These are phyloP conservation scores for Penicilliopsis zonata DNA, from an alignment of 495 filamentous ascomycete species.

Conservation along the genomic window DNA sequence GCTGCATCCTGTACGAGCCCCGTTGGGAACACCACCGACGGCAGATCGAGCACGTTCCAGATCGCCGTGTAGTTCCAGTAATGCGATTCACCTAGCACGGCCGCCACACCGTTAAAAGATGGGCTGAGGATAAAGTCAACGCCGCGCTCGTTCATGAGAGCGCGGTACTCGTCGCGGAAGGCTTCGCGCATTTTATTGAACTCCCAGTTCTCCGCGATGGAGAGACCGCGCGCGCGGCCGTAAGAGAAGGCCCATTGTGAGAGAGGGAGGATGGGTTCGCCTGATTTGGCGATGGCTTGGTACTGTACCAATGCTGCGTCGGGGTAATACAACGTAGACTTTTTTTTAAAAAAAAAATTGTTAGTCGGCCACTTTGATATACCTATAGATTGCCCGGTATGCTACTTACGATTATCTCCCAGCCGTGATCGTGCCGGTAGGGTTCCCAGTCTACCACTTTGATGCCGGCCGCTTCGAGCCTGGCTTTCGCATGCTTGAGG, in stretches of 20 bases:
- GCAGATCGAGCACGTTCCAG: constrained; percentile 67
- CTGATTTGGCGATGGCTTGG: constrained; percentile 31
- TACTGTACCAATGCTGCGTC: constrained; percentile 37
- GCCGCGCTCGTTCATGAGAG: constrained; percentile 42
- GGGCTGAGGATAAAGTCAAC: constrained; percentile 66
- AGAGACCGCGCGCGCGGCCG: constrained; percentile 27
- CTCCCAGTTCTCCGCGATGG: constrained; percentile 29
- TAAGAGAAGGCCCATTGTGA: constrained; percentile 45
- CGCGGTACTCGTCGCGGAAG: constrained; percentile 47
- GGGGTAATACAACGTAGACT: constrained; percentile 42
- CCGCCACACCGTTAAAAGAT: constrained; percentile 44
- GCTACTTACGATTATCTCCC: constrained; percentile 41
- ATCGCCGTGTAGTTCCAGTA: constrained; percentile 64
- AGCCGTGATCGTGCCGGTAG: constrained; percentile 47
- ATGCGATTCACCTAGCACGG: constrained; percentile 43
- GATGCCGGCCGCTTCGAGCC: constrained; percentile 37
- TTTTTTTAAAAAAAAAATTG: too few relatives aligned
- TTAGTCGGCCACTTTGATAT: too few relatives aligned
- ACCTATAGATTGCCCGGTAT: too few relatives aligned
- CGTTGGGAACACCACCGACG: constrained; percentile 43
- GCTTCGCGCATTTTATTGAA: constrained; percentile 38
- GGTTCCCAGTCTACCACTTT: constrained; percentile 55
- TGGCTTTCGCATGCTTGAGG: constrained; percentile 41
- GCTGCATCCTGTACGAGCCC: constrained; percentile 32
- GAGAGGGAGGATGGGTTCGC: constrained; percentile 45